Conservation (phyloP, 805 yeast species). For the Kockiozyma suomiensis region DNA sequence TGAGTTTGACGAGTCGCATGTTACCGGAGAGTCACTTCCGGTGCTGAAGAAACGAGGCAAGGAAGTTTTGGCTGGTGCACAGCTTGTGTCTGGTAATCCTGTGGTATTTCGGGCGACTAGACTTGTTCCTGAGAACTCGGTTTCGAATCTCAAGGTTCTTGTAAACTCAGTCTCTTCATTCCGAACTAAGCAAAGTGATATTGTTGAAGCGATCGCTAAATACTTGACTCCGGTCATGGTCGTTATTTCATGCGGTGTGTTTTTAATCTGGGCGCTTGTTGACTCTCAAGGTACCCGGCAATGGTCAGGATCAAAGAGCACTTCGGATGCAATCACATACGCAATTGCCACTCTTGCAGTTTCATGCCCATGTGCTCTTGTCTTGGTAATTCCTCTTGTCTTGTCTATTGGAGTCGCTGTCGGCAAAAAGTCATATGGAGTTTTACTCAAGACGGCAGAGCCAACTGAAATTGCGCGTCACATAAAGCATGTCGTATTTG, state of each 20-base stretch:
- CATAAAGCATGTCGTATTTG: constrained; percentile 28
- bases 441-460: constrained; percentile 27
- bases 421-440: constrained; percentile 18
- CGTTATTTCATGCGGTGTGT: constrained; percentile 57
- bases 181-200: constrained; percentile 69
- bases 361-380: constrained; percentile 36
- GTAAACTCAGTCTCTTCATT: constrained; percentile 67
- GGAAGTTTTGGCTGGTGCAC: constrained; percentile 70
- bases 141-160: constrained; percentile 67
- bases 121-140: constrained; percentile 42
- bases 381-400: constrained; percentile 32
- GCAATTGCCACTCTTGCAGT: constrained; percentile 23
- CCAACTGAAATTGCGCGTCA: constrained; percentile 13
- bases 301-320: constrained; percentile 5
- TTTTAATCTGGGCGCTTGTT: constrained; percentile 61
- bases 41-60: constrained; percentile 62
- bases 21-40: constrained; percentile 80
- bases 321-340: constrained; percentile 22
- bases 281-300: constrained; percentile 60
- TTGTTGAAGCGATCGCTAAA: constrained; percentile 68
- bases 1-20: constrained; percentile 84
- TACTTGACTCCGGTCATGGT: constrained; percentile 72
- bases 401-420: constrained; percentile 35
- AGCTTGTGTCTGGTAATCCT: constrained; percentile 53
- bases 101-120: constrained; percentile 55